Percentiles rank a stretch among this genome's conserved stretches.
Conservation (phyloP, 257 asterid genomes). For the Fraxinus excelsior region DNA sequence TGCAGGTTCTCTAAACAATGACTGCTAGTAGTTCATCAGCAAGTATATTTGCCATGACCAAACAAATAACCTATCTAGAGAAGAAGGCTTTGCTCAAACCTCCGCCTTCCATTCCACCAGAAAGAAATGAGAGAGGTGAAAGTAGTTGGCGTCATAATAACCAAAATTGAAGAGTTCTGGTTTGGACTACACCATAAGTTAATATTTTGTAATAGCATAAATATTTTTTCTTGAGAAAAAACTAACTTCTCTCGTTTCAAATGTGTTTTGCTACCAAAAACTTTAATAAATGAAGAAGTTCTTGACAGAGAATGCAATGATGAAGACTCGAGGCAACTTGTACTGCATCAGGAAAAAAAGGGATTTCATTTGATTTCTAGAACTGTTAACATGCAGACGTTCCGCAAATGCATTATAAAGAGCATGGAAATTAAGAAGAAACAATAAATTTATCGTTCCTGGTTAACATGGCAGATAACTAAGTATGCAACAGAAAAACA, state of each 20-base stretch:
- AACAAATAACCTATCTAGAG: neutral
- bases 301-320: neutral
- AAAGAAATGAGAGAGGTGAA: neutral
- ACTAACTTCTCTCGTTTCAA: neutral
- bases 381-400: constrained; percentile 9
- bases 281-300: neutral
- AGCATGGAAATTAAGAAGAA: constrained; percentile 3
- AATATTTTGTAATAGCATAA: constrained; percentile 2
- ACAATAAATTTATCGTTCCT: constrained; percentile 9
- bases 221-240: neutral
- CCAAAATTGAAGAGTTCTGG: neutral
- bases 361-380: constrained; percentile 9
- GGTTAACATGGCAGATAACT: constrained; percentile 7
- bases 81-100: neutral
- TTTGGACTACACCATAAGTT: neutral
- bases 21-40: neutral
- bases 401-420: neutral
- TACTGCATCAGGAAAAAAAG: neutral
- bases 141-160: neutral
- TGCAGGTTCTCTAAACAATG: neutral
- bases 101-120: neutral
- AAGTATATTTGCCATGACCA: neutral
- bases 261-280: neutral
- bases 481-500: constrained; percentile 6
- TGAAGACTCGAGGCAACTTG: neutral